These are phyloP conservation scores for Xylariomycetidae sp. DNA, from an alignment of 2,329 filamentous ascomycete species.

Conservation along the genomic window DNA sequence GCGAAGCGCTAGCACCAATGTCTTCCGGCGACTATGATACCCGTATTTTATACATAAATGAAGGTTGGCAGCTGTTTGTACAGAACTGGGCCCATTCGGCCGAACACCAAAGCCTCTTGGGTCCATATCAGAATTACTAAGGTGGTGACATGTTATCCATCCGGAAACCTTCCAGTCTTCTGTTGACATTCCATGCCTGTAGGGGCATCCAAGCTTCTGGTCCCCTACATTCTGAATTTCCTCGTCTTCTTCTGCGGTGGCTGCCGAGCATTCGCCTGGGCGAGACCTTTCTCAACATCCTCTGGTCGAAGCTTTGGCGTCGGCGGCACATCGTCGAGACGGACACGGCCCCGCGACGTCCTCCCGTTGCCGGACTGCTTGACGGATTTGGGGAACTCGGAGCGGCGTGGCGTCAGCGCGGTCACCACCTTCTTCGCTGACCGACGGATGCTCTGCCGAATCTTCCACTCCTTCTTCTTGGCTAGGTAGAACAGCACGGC, in stretches of 20 bases:
- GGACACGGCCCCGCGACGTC: slow-evolving; percentile 34
- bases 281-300: slow-evolving; percentile 54
- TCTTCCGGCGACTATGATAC: slow-evolving; percentile 51
- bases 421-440: slow-evolving; percentile 59
- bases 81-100: too few relatives aligned
- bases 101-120: too few relatives aligned
- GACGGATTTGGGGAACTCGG: slow-evolving; percentile 54
- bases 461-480: slow-evolving; percentile 79
- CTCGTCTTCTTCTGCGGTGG: slow-evolving; percentile 20
- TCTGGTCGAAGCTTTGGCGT: slow-evolving; percentile 48
- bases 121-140: too few relatives aligned
- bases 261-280: slow-evolving; percentile 22
- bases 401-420: slow-evolving; percentile 55
- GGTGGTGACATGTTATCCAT: too few relatives aligned
- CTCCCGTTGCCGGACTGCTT: slow-evolving; percentile 34
- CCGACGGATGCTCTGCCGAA: slow-evolving; percentile 64
- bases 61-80: slow-evolving; percentile 10
- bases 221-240: too few relatives aligned
- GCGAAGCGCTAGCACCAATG: slow-evolving; percentile 70
- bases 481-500: slow-evolving; percentile 70
- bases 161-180: too few relatives aligned
- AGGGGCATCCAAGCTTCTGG: too few relatives aligned
- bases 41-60: slow-evolving; percentile 38
- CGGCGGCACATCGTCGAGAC: slow-evolving; percentile 52
- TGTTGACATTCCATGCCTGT: too few relatives aligned